Evolutionary conservation across 2,329 filamentous ascomycete genomes (phyloP).

Genomic region (Aureobasidium sp.): DNA sequence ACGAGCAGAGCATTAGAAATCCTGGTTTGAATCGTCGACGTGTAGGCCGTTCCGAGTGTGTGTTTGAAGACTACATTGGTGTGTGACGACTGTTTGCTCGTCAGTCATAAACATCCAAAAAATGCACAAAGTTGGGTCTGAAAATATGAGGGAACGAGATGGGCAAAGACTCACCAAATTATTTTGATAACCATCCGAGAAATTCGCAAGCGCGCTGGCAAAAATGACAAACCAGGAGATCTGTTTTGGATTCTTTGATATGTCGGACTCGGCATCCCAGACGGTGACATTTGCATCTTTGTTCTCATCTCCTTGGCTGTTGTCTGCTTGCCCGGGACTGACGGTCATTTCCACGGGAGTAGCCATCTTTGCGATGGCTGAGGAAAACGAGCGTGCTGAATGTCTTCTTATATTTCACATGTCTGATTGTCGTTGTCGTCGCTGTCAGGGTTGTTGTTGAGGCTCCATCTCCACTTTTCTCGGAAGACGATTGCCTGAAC

Average conservation of each 20-base stretch:
- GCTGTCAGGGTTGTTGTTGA: background rate
- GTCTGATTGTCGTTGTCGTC: background rate
- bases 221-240: conserved; percentile 18
- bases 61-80: conserved; percentile 32
- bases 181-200: conserved; percentile 31
- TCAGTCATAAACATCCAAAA: background rate
- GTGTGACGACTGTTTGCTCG: conserved; percentile 20
- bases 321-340: background rate
- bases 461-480: conserved; percentile 2
- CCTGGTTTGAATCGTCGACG: conserved; percentile 26
- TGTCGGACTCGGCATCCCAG: background rate
- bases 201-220: conserved; percentile 26
- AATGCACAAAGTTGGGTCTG: no score
- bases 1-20: conserved; percentile 30
- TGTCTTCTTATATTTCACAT: background rate
- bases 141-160: no score
- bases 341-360: background rate
- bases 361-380: background rate
- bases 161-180: conserved; percentile 19
- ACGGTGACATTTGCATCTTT: background rate
- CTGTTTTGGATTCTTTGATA: background rate
- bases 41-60: conserved; percentile 26
- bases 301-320: background rate
- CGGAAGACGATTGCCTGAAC: conserved; percentile 2
- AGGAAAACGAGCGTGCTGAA: background rate